Conservation (phyloP, 2,329 filamentous ascomycete genomes). For the Exserohilum turcica region DNA sequence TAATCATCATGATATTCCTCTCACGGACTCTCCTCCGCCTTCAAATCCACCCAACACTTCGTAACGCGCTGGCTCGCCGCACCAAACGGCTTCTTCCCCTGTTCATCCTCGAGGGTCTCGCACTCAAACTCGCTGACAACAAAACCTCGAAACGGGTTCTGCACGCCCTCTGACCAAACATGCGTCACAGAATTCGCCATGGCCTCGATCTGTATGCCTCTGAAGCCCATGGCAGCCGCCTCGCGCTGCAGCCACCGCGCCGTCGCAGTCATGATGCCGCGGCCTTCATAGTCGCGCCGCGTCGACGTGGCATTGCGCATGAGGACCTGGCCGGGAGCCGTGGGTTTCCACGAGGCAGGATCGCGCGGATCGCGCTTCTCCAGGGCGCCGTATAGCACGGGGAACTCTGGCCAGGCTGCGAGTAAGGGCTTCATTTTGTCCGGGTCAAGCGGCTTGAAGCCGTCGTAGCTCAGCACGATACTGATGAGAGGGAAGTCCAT, state of each 20-base stretch:
- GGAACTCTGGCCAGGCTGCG: constrained; percentile 30
- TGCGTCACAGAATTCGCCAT: constrained; percentile 37
- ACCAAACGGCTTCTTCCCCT: constrained; percentile 31
- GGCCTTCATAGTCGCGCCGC: constrained; percentile 43
- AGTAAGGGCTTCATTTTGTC: constrained; percentile 31
- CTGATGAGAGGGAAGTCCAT: constrained; percentile 51
- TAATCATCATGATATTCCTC: neutral
- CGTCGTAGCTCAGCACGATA: constrained; percentile 47
- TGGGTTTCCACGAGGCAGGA: constrained; percentile 35
- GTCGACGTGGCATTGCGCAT: constrained; percentile 48
- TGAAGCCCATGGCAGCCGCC: constrained; percentile 39
- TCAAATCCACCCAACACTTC: constrained; percentile 37
- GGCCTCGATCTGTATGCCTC: constrained; percentile 46
- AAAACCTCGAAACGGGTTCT: constrained; percentile 29
- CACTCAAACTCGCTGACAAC: constrained; percentile 32
- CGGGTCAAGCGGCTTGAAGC: constrained; percentile 30
- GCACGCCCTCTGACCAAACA: constrained; percentile 35
- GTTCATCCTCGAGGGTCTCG: constrained; percentile 28
- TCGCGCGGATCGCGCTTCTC: constrained; percentile 28
- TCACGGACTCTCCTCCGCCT: neutral
- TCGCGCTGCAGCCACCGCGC: constrained; percentile 48
- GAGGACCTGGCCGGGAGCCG: constrained; percentile 36
- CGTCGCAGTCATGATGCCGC: constrained; percentile 41
- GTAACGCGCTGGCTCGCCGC: constrained; percentile 28
- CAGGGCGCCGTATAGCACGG: constrained; percentile 28